Base-by-base conservation (phyloP, 106 monocot species). In the Dioscorea alata region DNA sequence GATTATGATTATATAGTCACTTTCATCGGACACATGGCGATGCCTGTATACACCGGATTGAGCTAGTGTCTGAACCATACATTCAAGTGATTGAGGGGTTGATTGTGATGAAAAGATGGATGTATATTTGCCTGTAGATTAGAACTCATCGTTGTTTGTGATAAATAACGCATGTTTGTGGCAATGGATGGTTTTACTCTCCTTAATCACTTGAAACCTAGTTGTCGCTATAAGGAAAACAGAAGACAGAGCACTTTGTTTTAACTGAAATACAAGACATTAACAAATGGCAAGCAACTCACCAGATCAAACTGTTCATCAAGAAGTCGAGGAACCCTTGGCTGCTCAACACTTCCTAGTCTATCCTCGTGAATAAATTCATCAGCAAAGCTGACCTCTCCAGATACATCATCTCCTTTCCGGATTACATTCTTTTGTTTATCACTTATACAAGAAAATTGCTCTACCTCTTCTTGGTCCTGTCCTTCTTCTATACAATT, bases 301-400 rank as follows among this genome's bases (percentile, higher is more conserved):
- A 92, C 96, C 86, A 84, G 32, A 77, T 96, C 92, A 80, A 96
- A 96, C 49, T 89, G 82, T 48, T 82, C 92, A 68, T 96, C 96
- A 48, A 96, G 78, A 60, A 68, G 74, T 33, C 96, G 60, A 24
- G 60, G 74, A 74, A 73, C 71, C 57, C 92, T 85, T 35, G 71
- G 77, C 63, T 86, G 81, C 21, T 79, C 79, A 34, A 22, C 61
- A 57, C 56, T 48, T 60, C 49, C 68, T 33, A 71, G 23, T 48
- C 78, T 75, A 57, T 49, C 60, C 23, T 33, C 48, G 14, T 61
- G 23, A 20, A 35, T 33, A 60, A 52, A 60, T 61, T 49, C 78
- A 60, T 67, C 51, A 13, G 20, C 31, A 14, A 8, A 33, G n/a
- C 19, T 34, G 8, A 34, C 65, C 59, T 67, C 20, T n/a, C 32